Evolutionary conservation across 169 alveolate genomes (phyloP).

Genomic region (Eimeria falciformis): DNA sequence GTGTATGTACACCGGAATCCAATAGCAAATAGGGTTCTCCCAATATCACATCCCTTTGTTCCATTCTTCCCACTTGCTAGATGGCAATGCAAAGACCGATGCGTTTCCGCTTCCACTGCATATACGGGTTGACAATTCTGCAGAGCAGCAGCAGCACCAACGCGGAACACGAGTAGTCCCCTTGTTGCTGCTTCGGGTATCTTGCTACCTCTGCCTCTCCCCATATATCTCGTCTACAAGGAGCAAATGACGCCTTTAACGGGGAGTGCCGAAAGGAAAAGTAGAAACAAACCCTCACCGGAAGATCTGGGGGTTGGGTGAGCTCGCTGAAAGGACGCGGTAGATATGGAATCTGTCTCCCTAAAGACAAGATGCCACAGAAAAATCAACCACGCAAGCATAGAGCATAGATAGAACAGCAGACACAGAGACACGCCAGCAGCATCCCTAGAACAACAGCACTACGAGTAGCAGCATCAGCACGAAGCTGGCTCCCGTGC

Average conservation of each 20-base stretch:
- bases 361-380: slow-evolving; percentile 27
- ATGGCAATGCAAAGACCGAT: slow-evolving; percentile 73
- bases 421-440: too few relatives aligned
- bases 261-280: neutral
- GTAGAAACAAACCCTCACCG: neutral
- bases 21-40: too few relatives aligned
- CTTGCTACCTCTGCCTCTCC: neutral
- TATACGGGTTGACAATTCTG: slow-evolving; percentile 74
- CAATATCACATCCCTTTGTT: too few relatives aligned
- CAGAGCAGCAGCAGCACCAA: slow-evolving; percentile 11
- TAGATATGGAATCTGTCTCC: slow-evolving; percentile 68
- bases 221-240: neutral
- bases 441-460: too few relatives aligned
- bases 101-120: slow-evolving; percentile 73
- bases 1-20: too few relatives aligned
- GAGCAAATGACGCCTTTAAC: neutral
- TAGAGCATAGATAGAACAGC: too few relatives aligned
- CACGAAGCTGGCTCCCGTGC: neutral
- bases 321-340: slow-evolving; percentile 56
- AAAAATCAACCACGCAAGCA: too few relatives aligned
- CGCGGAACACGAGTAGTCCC: neutral
- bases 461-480: too few relatives aligned
- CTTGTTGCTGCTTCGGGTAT: neutral
- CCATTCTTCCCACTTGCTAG: too few relatives aligned
- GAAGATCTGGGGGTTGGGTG: slow-evolving; percentile 30